Evolutionary conservation across 257 asterid genomes (phyloP), one percentile per base, ranked within the genome.

Genomic region (Nicotiana attenuata): DNA sequence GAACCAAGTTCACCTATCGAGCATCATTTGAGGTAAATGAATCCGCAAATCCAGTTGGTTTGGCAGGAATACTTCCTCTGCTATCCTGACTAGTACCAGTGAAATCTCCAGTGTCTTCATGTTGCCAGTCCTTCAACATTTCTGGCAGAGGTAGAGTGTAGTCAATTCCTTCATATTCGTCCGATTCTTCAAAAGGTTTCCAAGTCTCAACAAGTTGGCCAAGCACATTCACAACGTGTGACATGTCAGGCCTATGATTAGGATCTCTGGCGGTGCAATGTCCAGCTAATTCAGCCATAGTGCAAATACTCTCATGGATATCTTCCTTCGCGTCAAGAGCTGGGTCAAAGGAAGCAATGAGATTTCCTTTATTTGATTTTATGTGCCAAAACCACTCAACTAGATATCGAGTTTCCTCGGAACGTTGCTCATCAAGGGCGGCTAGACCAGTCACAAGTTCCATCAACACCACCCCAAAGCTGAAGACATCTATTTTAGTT

Each of bases 191-290:
- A 6, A 61, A 56, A 0, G 98, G 98, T 52, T 82, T 91, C 98
- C 98, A 93, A 57, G 85, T 89, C 38, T 87, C 92, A 5, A 89
- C 92, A 77, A 87, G 59, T 41, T 83, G 91, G 45, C 87, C 87
- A 19, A 93, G 88, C 82, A 90, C 92, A 38, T 85, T 91, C 13
- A 93, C 97, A 0, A 81, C 92, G 29, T 92, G 88, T n/a, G 93
- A 93, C 97, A 93, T 93, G 19, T 92, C 98, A 1, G 98, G 98
- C 3, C 98, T 92, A 53, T 89, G 93, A 76, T 80, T 86, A 26
- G 97, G 96, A 22, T 92, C 97, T 68, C 96, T 88, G 0, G 91
- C 86, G 2, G 98, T 93, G 90, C 98, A 93, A 61, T 93, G 96
- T 16, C 98, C 93, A 0, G 98, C 96, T 76, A 93, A 83, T 29